A percentile compares a stretch with the other conserved stretches of the same genome.
Conservation (phyloP, 2,329 filamentous ascomycete genomes). For the Phoma sp. region DNA sequence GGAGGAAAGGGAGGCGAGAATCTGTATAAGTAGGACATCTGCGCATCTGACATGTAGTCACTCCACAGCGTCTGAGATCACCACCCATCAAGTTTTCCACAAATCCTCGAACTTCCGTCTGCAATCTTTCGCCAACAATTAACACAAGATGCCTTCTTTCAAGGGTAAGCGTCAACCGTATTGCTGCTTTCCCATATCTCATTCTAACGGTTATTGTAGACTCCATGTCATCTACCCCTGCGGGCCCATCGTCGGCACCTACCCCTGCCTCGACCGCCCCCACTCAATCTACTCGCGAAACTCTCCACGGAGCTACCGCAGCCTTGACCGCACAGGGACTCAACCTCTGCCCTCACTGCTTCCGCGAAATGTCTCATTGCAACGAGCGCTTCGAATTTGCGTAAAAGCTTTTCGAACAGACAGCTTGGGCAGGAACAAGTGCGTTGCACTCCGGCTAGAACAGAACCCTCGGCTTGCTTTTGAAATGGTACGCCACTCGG, state of each 20-base stretch:
- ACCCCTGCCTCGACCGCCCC: slow-evolving; percentile 25
- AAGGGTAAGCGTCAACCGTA: slow-evolving; percentile 18
- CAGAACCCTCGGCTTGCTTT: slow-evolving; percentile 1
- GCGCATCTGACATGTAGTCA: not conserved
- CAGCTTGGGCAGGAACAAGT: not conserved
- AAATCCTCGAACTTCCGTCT: not conserved
- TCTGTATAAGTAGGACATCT: slow-evolving; percentile 23
- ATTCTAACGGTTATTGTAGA: slow-evolving; percentile 19
- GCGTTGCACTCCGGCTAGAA: not conserved
- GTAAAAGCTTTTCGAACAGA: slow-evolving; percentile 3
- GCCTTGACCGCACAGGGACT: slow-evolving; percentile 31
- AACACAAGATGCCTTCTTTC: slow-evolving; percentile 27
- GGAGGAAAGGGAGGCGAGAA: slow-evolving; percentile 15
- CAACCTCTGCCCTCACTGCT: slow-evolving; percentile 37
- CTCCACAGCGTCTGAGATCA: slow-evolving; percentile 3
- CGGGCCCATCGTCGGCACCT: slow-evolving; percentile 28
- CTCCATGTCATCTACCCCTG: slow-evolving; percentile 33
- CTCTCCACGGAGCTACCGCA: slow-evolving; percentile 30
- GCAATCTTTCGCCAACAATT: not conserved
- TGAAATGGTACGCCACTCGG: not conserved
- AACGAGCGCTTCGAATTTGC: slow-evolving; percentile 35
- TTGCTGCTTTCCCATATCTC: not conserved
- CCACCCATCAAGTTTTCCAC: not conserved
- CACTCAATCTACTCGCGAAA: slow-evolving; percentile 27
- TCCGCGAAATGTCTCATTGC: slow-evolving; percentile 36